Evolutionary conservation across 164 flowering plant genomes (phyloP).

Genomic region (Hamamelis virginiana): DNA sequence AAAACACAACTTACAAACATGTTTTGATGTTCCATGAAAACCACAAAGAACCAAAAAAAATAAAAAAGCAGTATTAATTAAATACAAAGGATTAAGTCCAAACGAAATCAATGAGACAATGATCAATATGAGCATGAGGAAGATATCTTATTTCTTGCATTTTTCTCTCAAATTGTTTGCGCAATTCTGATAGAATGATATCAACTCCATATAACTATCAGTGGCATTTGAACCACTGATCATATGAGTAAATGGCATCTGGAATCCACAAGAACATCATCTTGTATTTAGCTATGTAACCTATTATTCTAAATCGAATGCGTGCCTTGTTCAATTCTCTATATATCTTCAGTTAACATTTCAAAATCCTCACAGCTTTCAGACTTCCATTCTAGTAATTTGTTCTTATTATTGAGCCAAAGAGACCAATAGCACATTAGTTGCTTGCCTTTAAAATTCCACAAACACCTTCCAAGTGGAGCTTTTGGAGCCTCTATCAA

Average conservation of each 20-base stretch:
- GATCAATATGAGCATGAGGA: no score
- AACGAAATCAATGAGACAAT: no score
- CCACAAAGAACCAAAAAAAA: no score
- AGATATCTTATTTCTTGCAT: no score
- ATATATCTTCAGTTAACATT: not conserved
- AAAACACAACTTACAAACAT: no score
- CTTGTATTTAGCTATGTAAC: not conserved
- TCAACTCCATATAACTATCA: not conserved
- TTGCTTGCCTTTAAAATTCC: not conserved
- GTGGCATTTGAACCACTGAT: not conserved
- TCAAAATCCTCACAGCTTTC: not conserved
- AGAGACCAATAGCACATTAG: not conserved
- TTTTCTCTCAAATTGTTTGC: no score
- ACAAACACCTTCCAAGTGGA: not conserved
- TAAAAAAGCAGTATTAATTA: no score
- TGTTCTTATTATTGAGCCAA: not conserved
- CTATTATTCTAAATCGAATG: not conserved
- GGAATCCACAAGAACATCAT: not conserved
- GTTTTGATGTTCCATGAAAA: no score
- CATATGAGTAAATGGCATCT: not conserved
- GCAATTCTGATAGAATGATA: not conserved
- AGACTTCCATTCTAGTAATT: not conserved
- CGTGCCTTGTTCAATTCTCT: not conserved
- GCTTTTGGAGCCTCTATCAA: not conserved
- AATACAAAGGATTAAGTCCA: no score